Conservation (phyloP, 2,329 filamentous ascomycete species). For the Epichloe scottii region DNA sequence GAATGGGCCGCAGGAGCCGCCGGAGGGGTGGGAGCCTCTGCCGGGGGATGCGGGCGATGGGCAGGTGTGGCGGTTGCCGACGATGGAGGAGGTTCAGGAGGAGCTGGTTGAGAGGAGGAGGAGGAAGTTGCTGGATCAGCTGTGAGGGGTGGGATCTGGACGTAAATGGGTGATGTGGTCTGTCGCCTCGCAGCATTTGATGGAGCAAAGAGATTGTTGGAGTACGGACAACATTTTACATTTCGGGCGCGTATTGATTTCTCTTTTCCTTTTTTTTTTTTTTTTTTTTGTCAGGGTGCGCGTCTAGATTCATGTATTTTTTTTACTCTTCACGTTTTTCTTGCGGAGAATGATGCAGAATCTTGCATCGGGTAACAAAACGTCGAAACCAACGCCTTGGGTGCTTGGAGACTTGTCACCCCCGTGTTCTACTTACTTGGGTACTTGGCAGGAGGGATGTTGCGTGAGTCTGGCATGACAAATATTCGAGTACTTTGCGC, state of each 20-base stretch:
- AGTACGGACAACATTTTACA: neutral
- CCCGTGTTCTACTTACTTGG: too few relatives aligned
- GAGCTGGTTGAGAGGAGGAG: conserved; percentile 81
- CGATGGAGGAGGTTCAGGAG: conserved; percentile 82
- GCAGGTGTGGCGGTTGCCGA: conserved; percentile 69
- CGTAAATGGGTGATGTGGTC: neutral
- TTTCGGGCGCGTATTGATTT: neutral
- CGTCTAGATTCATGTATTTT: too few relatives aligned
- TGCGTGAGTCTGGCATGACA: too few relatives aligned
- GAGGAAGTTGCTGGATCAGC: conserved; percentile 72
- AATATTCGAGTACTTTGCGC: too few relatives aligned
- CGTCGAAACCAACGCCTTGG: too few relatives aligned
- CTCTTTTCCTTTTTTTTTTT: neutral
- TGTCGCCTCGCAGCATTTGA: neutral
- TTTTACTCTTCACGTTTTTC: too few relatives aligned
- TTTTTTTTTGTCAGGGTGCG: neutral
- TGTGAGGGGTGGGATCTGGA: conserved; percentile 24
- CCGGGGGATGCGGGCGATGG: conserved; percentile 83
- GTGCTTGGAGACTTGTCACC: too few relatives aligned
- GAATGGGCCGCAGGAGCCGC: conserved; percentile 41
- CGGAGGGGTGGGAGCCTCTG: conserved; percentile 68
- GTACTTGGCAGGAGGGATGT: too few relatives aligned
- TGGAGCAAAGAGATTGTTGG: neutral
- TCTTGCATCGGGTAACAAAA: too few relatives aligned
- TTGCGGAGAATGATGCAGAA: too few relatives aligned